Conservation (phyloP, 257 asterid species). For the Solanum peruvianum region DNA sequence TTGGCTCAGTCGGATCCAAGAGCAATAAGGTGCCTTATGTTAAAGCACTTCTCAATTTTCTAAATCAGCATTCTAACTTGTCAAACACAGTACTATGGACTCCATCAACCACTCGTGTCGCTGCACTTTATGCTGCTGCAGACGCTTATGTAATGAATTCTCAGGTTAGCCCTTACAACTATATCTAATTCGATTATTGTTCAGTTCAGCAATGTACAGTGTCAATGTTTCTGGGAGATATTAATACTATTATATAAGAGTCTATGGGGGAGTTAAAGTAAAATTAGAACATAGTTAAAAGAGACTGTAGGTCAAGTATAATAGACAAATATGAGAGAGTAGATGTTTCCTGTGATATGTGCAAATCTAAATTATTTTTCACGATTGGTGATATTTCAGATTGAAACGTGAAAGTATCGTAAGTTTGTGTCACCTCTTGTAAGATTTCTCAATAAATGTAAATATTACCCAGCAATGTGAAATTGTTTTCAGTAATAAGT, state of each 20-base stretch:
- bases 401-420: background rate
- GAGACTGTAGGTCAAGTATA: background rate
- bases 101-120: constrained; percentile 88
- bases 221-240: background rate
- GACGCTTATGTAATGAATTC: constrained; percentile 95
- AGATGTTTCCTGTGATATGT: background rate
- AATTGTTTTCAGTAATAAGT: background rate
- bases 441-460: background rate
- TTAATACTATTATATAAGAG: background rate
- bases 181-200: background rate
- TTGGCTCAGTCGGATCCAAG: constrained; percentile 93
- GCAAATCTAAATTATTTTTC: background rate
- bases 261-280: background rate
- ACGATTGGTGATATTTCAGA: background rate
- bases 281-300: background rate
- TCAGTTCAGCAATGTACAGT: background rate
- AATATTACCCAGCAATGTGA: background rate
- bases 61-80: constrained; percentile 50
- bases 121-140: constrained; percentile 91
- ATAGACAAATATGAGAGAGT: background rate
- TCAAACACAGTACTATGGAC: constrained; percentile 83
- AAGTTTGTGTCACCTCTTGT: background rate
- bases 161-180: constrained; percentile 39
- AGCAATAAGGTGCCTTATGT: constrained; percentile 84
- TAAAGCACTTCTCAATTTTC: constrained; percentile 50